phyloP scores from a whole-genome alignment of 352 stramenopile species.

The Phytophthora citricola region DNA sequence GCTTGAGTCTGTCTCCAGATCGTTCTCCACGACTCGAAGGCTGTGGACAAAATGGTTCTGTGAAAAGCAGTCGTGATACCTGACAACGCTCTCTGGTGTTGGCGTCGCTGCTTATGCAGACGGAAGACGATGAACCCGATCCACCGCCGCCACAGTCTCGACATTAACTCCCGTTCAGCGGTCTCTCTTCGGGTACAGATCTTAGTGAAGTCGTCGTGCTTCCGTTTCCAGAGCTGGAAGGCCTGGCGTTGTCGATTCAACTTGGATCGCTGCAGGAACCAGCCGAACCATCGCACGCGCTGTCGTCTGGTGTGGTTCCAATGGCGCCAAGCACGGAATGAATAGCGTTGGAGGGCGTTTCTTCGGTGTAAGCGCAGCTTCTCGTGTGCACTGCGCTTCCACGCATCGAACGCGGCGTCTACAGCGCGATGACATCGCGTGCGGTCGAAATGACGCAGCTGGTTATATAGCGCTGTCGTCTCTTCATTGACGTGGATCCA shows the following conservation, averaged over 20 bases:
- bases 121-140: slow-evolving; percentile 22
- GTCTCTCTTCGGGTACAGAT: neutral
- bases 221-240: slow-evolving; percentile 34
- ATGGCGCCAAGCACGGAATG: slow-evolving; percentile 20
- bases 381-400: slow-evolving; percentile 13
- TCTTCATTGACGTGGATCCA: slow-evolving; percentile 21
- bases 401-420: slow-evolving; percentile 10
- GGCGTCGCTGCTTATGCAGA: slow-evolving; percentile 14
- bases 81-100: slow-evolving; percentile 15
- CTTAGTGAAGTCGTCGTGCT: slow-evolving; percentile 13
- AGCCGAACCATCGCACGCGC: slow-evolving; percentile 13
- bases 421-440: neutral
- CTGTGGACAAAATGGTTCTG: slow-evolving; percentile 17
- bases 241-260: slow-evolving; percentile 14
- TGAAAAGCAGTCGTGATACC: slow-evolving; percentile 11
- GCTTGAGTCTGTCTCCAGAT: slow-evolving; percentile 5
- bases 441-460: slow-evolving; percentile 10
- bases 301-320: slow-evolving; percentile 4
- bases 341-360: slow-evolving; percentile 16
- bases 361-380: slow-evolving; percentile 8
- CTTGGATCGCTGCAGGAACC: slow-evolving; percentile 18
- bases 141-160: slow-evolving; percentile 37
- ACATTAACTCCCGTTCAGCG: slow-evolving; percentile 22
- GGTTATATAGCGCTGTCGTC: neutral
- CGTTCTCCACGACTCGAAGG: slow-evolving; percentile 28